Percentiles rank a stretch among this genome's conserved stretches.
phyloP scores from a whole-genome alignment of 2,329 filamentous ascomycete genomes.

The Colletotrichum lini region DNA sequence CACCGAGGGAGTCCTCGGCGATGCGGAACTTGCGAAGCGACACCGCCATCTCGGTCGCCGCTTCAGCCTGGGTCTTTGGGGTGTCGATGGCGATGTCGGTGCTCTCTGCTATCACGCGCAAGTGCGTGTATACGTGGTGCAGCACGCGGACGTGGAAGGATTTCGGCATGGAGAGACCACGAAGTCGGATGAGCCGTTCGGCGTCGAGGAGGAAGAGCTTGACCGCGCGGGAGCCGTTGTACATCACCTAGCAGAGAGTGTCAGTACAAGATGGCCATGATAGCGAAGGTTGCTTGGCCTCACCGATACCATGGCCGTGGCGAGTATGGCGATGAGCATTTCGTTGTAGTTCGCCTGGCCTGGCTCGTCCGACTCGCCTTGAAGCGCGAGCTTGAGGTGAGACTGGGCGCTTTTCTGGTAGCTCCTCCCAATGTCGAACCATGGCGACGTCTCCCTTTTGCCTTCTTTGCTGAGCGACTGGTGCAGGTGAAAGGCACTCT shows the following conservation, averaged over 20 bases:
- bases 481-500: conserved; percentile 59
- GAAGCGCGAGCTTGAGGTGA: conserved; percentile 52
- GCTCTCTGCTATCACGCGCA: conserved; percentile 62
- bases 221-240: conserved; percentile 34
- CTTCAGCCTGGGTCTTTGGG: conserved; percentile 5
- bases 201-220: conserved; percentile 55
- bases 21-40: conserved; percentile 49
- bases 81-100: conserved; percentile 38
- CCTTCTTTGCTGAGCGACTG: conserved; percentile 35
- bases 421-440: conserved; percentile 48
- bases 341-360: conserved; percentile 60
- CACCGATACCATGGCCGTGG: conserved; percentile 45
- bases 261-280: background rate
- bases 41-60: conserved; percentile 31
- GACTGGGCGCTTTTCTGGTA: conserved; percentile 51
- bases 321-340: conserved; percentile 60
- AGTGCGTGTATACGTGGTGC: conserved; percentile 63
- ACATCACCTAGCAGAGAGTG: conserved; percentile 9
- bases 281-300: background rate
- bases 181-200: conserved; percentile 58
- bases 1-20: conserved; percentile 45
- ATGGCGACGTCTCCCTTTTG: conserved; percentile 44
- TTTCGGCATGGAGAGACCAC: conserved; percentile 55
- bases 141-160: conserved; percentile 59
- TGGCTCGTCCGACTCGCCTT: conserved; percentile 49